Percentiles rank a stretch among this genome's conserved stretches.
Evolutionary conservation across 2,329 filamentous ascomycete genomes (phyloP).

Genomic region (Cercospora nicotianae): DNA sequence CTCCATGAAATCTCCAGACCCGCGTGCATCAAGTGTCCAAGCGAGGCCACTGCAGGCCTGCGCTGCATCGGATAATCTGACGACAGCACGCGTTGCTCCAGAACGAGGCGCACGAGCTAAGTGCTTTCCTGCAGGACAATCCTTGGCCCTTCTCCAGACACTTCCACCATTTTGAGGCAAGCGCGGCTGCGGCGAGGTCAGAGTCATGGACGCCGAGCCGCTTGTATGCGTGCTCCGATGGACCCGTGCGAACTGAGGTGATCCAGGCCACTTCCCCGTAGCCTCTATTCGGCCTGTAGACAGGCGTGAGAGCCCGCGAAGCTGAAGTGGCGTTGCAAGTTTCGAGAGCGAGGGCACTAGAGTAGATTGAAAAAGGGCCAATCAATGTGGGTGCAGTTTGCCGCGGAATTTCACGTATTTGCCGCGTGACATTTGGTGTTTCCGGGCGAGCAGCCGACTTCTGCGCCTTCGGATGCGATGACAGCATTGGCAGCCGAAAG

Average conservation of each 20-base stretch:
- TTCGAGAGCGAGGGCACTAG: background rate
- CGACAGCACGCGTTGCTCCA: slow-evolving; percentile 14
- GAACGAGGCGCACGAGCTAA: slow-evolving; percentile 14
- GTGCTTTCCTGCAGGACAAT: slow-evolving; percentile 3
- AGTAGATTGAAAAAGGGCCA: background rate
- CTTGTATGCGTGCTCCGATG: slow-evolving; percentile 2
- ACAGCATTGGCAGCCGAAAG: background rate
- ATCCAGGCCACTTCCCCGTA: background rate
- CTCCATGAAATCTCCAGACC: slow-evolving; percentile 10
- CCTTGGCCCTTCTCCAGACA: slow-evolving; percentile 4
- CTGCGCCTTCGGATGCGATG: background rate
- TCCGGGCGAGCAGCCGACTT: background rate
- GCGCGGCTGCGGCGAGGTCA: slow-evolving; percentile 9
- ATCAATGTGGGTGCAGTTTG: background rate
- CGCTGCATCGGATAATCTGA: slow-evolving; percentile 12
- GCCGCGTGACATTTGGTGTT: slow-evolving; percentile 1
- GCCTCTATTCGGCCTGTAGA: background rate
- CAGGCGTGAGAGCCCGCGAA: background rate
- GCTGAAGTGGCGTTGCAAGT: background rate
- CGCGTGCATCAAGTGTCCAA: slow-evolving; percentile 9
- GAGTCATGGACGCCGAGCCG: slow-evolving; percentile 16
- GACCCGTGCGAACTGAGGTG: background rate
- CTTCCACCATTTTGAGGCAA: background rate
- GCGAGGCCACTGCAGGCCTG: slow-evolving; percentile 12
- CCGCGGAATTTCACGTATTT: background rate